phyloP scores from a whole-genome alignment of 2,329 filamentous ascomycete species.

The Apiospora rasikravindrae region DNA sequence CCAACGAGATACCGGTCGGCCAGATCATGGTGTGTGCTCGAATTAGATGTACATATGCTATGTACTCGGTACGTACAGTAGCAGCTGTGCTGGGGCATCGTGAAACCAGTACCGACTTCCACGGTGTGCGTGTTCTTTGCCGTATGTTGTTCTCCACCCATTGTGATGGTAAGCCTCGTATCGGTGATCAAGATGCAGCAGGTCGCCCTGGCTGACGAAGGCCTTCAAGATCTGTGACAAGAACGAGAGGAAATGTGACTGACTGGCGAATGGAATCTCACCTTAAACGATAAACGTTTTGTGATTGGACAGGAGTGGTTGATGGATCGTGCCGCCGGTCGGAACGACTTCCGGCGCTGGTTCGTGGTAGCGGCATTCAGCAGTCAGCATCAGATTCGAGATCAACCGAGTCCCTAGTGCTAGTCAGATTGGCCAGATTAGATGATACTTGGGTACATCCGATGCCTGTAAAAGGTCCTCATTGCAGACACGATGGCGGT shows the following conservation, averaged over 20 bases:
- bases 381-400: constrained; percentile 15
- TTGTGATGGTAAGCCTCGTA: constrained; percentile 3
- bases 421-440: constrained; percentile 15
- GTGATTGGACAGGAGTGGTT: constrained; percentile 2
- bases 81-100: not conserved
- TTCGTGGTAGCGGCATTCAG: constrained; percentile 13
- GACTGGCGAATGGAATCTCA: not conserved
- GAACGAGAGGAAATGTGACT: not conserved
- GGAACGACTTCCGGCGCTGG: constrained; percentile 12
- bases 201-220: not conserved
- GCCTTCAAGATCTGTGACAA: not conserved
- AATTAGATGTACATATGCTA: not conserved
- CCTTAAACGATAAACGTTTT: not conserved
- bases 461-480: not conserved
- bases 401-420: constrained; percentile 15
- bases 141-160: not conserved
- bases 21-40: not conserved
- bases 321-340: constrained; percentile 9
- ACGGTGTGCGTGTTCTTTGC: not conserved
- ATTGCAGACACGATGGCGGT: not conserved
- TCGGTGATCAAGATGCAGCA: not conserved
- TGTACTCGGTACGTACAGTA: not conserved
- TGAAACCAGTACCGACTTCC: constrained; percentile 8
- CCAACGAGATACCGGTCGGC: not conserved
- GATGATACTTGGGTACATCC: not conserved